Base-by-base conservation (phyloP, 768 basidiomycete genomes). In the Artomyces pyxidatus region DNA sequence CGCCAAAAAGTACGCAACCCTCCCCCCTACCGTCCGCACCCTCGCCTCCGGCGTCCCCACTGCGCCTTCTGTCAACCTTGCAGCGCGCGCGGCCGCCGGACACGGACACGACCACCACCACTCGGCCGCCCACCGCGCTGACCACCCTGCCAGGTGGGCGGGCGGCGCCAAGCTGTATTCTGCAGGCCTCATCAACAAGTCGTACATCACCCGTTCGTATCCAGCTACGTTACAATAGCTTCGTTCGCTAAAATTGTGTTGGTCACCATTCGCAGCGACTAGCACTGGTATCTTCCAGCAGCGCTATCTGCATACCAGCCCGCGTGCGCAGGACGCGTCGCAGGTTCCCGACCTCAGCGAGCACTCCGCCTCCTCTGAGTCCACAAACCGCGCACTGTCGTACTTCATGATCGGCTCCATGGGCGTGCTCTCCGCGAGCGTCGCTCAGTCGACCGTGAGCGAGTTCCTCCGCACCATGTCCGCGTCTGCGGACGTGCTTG, bases 391-490 rank as follows among this genome's bases (percentile, higher is more conserved):
- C 53, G 79, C 85, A 41, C 68, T 90, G 43, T 87, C 86, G 32
- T 92, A 92, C 71, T 85, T 92, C 68, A 87, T 92, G 85, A 81
- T 91, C 55, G 88, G 91, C 60, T 77, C 91, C 37, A 77, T 97
- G 61, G 96, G 96, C 62, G 78, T 96, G 61, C 79, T 99, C 67
- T 84, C 90, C 54, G 96, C 95, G 48, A 91, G 91, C 17, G 90
- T 81, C 51, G 94, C 94, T 59, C 95, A 98, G 72, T 90, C 91
- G 27, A 82, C 85, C 58, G 83, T 98, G 57, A 80, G 89, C 53
- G 94, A 95, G 68, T 94, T 98, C 71, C 75, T 99, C 52, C 80
- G 85, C 62, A 93, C 91, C 55, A 95, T 99, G 92, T 78, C 90
- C 45, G 96, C 96, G 21, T 95, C 93, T 32, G 93, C 95, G 29